phyloP scores from a whole-genome alignment of 2,329 filamentous ascomycete species.

The Didymella pomorum region DNA sequence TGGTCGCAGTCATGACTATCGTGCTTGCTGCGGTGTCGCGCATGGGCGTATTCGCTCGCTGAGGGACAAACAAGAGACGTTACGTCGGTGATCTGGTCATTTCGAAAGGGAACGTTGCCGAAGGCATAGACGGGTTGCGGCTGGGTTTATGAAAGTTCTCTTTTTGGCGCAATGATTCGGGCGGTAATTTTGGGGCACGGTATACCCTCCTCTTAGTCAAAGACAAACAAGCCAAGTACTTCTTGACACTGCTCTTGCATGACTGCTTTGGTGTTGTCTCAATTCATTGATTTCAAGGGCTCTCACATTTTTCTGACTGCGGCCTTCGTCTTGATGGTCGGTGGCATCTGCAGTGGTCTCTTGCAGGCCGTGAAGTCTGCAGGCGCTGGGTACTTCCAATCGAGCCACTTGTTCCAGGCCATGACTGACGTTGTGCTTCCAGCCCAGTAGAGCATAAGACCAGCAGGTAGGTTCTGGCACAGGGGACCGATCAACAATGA shows the following conservation, averaged over 20 bases:
- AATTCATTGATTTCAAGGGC: too few species aligned
- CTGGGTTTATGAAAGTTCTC: background rate
- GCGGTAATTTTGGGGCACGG: too few species aligned
- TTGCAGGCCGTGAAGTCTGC: constrained; percentile 37
- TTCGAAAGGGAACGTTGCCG: too few species aligned
- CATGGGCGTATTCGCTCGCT: too few species aligned
- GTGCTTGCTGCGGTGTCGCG: too few species aligned
- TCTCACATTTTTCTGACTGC: background rate
- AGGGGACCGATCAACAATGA: constrained; percentile 44
- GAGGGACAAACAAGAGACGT: too few species aligned
- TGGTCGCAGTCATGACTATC: too few species aligned
- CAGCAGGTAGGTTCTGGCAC: constrained; percentile 50
- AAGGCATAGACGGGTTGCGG: background rate
- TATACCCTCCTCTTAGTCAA: too few species aligned
- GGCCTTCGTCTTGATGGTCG: constrained; percentile 12
- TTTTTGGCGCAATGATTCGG: too few species aligned
- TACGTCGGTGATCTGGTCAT: too few species aligned
- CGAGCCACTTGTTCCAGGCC: constrained; percentile 45
- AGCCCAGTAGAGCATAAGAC: constrained; percentile 54
- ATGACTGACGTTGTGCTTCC: constrained; percentile 47
- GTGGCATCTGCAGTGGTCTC: constrained; percentile 39
- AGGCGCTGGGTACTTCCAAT: constrained; percentile 41
- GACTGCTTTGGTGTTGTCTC: background rate
- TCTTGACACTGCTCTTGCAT: too few species aligned
- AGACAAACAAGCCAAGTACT: too few species aligned